Conservation (phyloP, 2,329 filamentous ascomycete genomes). For the Colletotrichum neosansevieriae region DNA sequence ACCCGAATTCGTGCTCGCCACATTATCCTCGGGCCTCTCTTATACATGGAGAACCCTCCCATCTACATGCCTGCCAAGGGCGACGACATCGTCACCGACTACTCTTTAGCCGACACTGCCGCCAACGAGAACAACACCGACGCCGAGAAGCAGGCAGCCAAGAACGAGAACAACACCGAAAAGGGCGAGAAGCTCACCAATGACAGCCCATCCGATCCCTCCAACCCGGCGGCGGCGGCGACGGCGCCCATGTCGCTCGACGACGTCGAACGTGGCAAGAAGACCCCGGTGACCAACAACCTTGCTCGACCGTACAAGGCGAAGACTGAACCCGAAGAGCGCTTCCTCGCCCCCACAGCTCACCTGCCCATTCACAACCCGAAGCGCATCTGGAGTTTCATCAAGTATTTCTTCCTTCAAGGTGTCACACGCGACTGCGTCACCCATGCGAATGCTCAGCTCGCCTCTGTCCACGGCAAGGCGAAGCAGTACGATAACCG, state of each 20-base stretch:
- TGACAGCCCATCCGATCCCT: neutral
- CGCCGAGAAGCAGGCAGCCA: no score
- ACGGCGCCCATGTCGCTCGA: constrained; percentile 25
- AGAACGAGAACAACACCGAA: neutral
- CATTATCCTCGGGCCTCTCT: constrained; percentile 52
- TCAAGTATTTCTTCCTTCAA: constrained; percentile 43
- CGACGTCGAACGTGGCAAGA: constrained; percentile 51
- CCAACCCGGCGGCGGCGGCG: neutral
- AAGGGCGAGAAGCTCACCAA: constrained; percentile 32
- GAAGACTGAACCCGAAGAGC: constrained; percentile 51
- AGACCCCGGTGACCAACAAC: neutral
- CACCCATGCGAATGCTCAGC: constrained; percentile 46
- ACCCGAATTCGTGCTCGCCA: constrained; percentile 49
- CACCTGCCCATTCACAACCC: constrained; percentile 41
- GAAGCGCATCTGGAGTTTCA: constrained; percentile 36
- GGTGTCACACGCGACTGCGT: constrained; percentile 44
- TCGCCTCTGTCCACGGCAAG: constrained; percentile 42
- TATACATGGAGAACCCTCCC: constrained; percentile 45
- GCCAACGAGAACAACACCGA: constrained; percentile 15
- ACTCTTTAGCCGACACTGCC: constrained; percentile 39
- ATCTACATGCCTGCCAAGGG: constrained; percentile 45
- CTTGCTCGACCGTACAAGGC: constrained; percentile 54
- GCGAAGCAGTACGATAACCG: constrained; percentile 58
- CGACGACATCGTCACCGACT: constrained; percentile 45
- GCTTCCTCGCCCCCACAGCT: constrained; percentile 38